Base-by-base conservation (phyloP, 164 flowering plant species). In the Tinospora cordifolia region DNA sequence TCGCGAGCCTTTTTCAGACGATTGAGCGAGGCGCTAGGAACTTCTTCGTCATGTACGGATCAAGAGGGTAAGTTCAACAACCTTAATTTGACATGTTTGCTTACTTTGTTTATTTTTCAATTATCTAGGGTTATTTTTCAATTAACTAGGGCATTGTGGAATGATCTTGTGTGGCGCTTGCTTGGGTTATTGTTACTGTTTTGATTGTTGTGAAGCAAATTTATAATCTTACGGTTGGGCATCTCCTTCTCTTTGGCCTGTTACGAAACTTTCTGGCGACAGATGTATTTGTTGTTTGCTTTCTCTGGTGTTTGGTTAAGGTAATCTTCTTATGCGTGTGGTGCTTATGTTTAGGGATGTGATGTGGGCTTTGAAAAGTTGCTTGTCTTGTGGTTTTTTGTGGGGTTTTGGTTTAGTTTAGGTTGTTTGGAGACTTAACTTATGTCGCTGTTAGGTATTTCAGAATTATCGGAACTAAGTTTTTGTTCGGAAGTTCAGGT, bases 1-100 rank as follows among this genome's bases (percentile, higher is more conserved):
- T 25, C 24, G n/a, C 24, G n/a, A 54, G n/a, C 24, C 60, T 17
- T 8, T 17, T 15, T 19, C 60, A 7, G 21, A 21, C 7, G 60
- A 54, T 54, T 25, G 60, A 54, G 60, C 19, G 24, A 21, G n/a
- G 25, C 25, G 2, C 36, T 26, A 13, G 30, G 17, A 13, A 2
- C n/a, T 30, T 57, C 58, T 12, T 21, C 62, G 44, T 62, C 70
- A 73, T 73, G 75, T 73, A 73, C 67, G 75, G 75, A 73, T 73
- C 75, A 2, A 72, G 74, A 72, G 70, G 75, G 75, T 73, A 73
- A 19, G 75, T 67, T 66, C 8, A 44, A 44, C 60, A 73, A 7
- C 15, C n/a, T 22, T 39, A 25, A 36, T 65, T 69, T 25, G 54
- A 51, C 36, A 30, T 65, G 69, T 41, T 26, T 44, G 5, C 11